Conservation (phyloP, 2,329 filamentous ascomycete species). For the Claviceps monticola region DNA sequence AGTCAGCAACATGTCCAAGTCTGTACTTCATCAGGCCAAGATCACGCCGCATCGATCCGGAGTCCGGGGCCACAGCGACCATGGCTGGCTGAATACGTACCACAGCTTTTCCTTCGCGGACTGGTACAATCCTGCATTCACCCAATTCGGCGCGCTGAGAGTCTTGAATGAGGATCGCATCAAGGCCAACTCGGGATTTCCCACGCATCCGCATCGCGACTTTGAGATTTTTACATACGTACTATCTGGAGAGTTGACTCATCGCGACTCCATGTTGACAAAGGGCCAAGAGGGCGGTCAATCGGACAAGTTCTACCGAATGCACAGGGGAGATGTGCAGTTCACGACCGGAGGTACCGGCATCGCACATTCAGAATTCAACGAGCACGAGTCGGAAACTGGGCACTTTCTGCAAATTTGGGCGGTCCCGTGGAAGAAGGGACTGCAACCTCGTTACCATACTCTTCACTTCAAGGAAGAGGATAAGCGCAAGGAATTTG, state of each 20-base stretch:
- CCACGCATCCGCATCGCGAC: conserved; percentile 72
- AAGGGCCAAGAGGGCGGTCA: conserved; percentile 47
- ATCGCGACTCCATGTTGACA: conserved; percentile 72
- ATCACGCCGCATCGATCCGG: conserved; percentile 62
- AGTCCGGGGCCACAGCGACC: conserved; percentile 61
- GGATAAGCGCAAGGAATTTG: conserved; percentile 55
- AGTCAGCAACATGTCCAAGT: conserved; percentile 42
- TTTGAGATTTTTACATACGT: conserved; percentile 88
- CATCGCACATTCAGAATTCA: conserved; percentile 71
- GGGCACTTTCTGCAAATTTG: conserved; percentile 86
- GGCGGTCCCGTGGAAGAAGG: conserved; percentile 63
- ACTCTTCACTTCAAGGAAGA: conserved; percentile 60
- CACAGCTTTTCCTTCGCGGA: conserved; percentile 76
- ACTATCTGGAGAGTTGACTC: conserved; percentile 71
- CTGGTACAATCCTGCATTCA: conserved; percentile 53
- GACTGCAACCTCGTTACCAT: conserved; percentile 62
- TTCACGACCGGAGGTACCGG: conserved; percentile 79
- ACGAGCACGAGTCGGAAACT: conserved; percentile 55
- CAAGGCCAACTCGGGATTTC: conserved; percentile 59
- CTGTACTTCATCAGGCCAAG: conserved; percentile 48
- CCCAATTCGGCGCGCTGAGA: conserved; percentile 60
- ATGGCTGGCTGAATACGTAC: conserved; percentile 79
- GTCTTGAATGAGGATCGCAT: conserved; percentile 87
- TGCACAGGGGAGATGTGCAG: conserved; percentile 72
- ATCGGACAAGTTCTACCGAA: conserved; percentile 52